Evolutionary conservation across 2,329 filamentous ascomycete genomes (phyloP).

Genomic region (Exophiala viscosa): DNA sequence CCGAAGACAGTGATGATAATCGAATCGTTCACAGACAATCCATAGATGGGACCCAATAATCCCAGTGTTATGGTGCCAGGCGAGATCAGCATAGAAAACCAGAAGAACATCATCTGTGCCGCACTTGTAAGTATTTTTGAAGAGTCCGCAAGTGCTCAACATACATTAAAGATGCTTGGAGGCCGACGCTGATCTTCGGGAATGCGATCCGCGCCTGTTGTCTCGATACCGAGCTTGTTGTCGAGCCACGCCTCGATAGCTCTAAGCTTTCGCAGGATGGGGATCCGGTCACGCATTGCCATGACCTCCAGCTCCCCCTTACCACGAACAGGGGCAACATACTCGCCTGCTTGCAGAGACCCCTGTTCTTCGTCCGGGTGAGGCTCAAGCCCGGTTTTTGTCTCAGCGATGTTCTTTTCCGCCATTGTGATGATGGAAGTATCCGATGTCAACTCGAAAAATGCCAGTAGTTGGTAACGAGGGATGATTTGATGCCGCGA

Average conservation of each 20-base stretch:
- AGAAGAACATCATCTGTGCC: constrained; percentile 23
- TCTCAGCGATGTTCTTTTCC: not conserved
- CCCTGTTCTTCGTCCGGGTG: not conserved
- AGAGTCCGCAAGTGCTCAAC: not conserved
- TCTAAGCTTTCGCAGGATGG: not conserved
- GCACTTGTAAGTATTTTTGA: not conserved
- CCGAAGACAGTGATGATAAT: constrained; percentile 22
- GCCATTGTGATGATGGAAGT: not conserved
- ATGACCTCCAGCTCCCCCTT: not conserved
- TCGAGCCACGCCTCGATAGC: constrained; percentile 1
- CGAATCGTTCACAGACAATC: constrained; percentile 23
- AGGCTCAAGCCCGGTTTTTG: not conserved
- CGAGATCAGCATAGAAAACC: constrained; percentile 24
- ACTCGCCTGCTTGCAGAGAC: not conserved
- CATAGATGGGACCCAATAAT: constrained; percentile 24
- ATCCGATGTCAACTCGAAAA: not conserved
- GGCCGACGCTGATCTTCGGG: constrained; percentile 2
- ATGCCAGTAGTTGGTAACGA: not conserved
- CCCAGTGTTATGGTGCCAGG: constrained; percentile 22
- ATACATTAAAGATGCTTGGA: constrained; percentile 1
- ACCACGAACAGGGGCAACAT: not conserved
- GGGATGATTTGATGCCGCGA: not conserved
- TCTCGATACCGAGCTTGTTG: constrained; percentile 1
- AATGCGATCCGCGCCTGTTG: constrained; percentile 1
- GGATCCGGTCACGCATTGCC: not conserved